phyloP scores from a whole-genome alignment of 2,329 filamentous ascomycete species.

The Diaporthe vaccinii region DNA sequence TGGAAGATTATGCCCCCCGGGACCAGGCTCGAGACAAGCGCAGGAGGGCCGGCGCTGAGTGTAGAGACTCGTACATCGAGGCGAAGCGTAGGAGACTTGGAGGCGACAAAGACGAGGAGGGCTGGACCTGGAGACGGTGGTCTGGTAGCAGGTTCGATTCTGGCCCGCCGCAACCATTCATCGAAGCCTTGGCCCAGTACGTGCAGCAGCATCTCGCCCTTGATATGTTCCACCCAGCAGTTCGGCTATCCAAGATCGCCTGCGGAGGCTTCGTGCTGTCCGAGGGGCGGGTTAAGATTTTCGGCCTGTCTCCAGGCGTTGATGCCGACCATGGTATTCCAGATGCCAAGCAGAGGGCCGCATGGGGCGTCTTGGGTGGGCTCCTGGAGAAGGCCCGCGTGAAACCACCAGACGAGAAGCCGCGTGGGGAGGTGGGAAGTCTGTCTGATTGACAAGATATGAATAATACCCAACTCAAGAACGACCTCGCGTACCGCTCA shows the following conservation, averaged over 20 bases:
- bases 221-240: conserved; percentile 68
- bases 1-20: neutral
- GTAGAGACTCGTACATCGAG: conserved; percentile 44
- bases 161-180: conserved; percentile 58
- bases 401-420: neutral
- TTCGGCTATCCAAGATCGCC: conserved; percentile 65
- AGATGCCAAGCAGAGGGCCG: conserved; percentile 33
- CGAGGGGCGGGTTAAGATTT: conserved; percentile 66
- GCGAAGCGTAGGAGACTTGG: conserved; percentile 61
- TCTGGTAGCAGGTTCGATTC: neutral
- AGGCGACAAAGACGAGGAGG: conserved; percentile 63
- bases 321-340: conserved; percentile 1
- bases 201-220: conserved; percentile 66
- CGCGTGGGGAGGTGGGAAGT: neutral
- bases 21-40: conserved; percentile 42
- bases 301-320: conserved; percentile 41
- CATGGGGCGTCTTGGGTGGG: conserved; percentile 35
- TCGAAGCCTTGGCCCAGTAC: conserved; percentile 63
- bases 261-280: conserved; percentile 69
- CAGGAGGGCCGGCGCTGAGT: conserved; percentile 41
- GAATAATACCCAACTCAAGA: neutral
- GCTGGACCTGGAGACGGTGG: conserved; percentile 63
- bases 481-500: no score
- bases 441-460: neutral
- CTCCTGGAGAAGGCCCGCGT: conserved; percentile 34